Conservation (phyloP, 1,139 yeast species). For the Candida labiduridarum region DNA sequence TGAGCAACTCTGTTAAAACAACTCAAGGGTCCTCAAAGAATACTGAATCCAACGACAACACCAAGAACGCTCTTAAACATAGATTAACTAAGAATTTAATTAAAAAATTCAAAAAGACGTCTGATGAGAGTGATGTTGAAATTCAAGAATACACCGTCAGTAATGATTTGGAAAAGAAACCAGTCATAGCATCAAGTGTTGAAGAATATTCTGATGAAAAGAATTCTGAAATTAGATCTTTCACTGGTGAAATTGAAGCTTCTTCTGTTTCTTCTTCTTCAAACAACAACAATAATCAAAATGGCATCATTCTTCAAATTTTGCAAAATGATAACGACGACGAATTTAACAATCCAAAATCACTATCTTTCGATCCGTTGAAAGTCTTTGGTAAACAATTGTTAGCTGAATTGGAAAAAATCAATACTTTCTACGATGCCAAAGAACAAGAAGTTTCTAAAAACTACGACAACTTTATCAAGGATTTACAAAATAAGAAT, state of each 20-base stretch:
- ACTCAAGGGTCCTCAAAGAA: constrained; percentile 4
- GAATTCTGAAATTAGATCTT: constrained; percentile 17
- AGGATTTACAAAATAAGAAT: constrained; percentile 35
- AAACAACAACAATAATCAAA: not conserved
- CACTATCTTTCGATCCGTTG: constrained; percentile 43
- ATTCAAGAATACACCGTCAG: constrained; percentile 6
- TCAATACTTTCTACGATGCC: constrained; percentile 53
- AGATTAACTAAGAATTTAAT: constrained; percentile 15
- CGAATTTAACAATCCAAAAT: constrained; percentile 20
- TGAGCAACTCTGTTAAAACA: not conserved
- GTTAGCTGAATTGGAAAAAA: constrained; percentile 56
- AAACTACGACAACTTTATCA: constrained; percentile 48
- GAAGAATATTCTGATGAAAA: constrained; percentile 7
- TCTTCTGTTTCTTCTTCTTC: constrained; percentile 22
- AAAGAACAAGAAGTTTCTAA: constrained; percentile 51
- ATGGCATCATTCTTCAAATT: not conserved
- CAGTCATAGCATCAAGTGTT: constrained; percentile 2
- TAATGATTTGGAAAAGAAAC: constrained; percentile 12
- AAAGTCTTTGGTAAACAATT: constrained; percentile 53
- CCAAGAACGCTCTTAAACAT: constrained; percentile 11
- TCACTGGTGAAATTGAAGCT: constrained; percentile 30
- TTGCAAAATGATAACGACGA: constrained; percentile 7
- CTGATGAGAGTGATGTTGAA: constrained; percentile 11
- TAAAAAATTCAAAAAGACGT: constrained; percentile 8
- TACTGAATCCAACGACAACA: not conserved